These are phyloP conservation scores for Anthracocystis panici-leucophaei DNA, from an alignment of 1,284 basidiomycete genomes.

Conservation along the genomic window DNA sequence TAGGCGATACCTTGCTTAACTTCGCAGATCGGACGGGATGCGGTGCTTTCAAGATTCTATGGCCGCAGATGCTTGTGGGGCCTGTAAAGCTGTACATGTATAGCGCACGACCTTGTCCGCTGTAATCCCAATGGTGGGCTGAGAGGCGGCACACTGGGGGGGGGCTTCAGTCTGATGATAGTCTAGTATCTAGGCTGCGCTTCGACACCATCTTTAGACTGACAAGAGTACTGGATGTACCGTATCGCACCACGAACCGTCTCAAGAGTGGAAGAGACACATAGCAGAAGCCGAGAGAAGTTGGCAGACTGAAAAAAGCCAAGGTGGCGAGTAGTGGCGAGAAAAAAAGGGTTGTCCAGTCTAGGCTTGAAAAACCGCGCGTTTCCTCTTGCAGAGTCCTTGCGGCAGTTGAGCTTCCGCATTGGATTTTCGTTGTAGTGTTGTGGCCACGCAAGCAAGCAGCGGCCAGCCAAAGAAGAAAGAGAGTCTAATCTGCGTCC, in stretches of 20 bases:
- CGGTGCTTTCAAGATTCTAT: constrained; percentile 83
- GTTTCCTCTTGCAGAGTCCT: constrained; percentile 1
- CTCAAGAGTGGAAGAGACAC: not conserved
- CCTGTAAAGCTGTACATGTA: too few species aligned
- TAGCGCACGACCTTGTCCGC: too few species aligned
- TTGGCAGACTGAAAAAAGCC: constrained; percentile 12
- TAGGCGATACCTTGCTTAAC: constrained; percentile 82
- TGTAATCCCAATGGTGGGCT: too few species aligned
- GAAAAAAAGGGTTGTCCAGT: not conserved
- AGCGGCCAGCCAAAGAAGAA: constrained; percentile 4
- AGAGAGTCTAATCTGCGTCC: not conserved
- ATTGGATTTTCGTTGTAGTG: not conserved
- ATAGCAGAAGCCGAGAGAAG: constrained; percentile 31
- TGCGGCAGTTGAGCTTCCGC: constrained; percentile 28
- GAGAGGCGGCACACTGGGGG: too few species aligned
- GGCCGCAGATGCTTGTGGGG: constrained; percentile 75
- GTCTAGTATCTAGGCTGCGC: too few species aligned
- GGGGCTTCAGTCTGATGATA: too few species aligned
- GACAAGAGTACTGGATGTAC: too few species aligned
- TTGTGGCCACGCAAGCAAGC: not conserved
- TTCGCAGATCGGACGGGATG: constrained; percentile 84
- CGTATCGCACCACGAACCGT: not conserved
- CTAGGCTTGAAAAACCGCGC: not conserved
- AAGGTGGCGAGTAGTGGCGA: constrained; percentile 1
- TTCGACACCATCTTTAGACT: too few species aligned